Evolutionary conservation across 768 basidiomycete genomes (phyloP).

Genomic region (Leucogyrophana mollusca): DNA sequence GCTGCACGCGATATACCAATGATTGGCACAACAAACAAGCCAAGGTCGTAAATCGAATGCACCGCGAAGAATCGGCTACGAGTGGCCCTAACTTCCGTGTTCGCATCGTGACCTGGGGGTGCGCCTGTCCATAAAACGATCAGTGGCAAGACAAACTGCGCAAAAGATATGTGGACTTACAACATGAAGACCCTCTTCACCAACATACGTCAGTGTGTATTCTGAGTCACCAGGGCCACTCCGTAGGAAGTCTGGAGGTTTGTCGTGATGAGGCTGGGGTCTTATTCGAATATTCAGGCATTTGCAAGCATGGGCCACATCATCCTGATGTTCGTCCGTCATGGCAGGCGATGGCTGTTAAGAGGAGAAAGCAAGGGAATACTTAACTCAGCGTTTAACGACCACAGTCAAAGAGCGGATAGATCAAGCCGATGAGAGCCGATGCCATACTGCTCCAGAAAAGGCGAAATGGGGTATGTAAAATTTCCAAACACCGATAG

Average conservation of each 20-base stretch:
- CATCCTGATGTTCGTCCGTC: constrained; percentile 18
- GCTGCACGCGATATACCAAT: constrained; percentile 66
- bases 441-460: constrained; percentile 25
- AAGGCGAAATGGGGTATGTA: constrained; percentile 15
- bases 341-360: constrained; percentile 14
- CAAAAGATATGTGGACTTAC: constrained; percentile 39
- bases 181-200: constrained; percentile 63
- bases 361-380: constrained; percentile 17
- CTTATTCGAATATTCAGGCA: constrained; percentile 71
- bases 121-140: constrained; percentile 41
- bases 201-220: constrained; percentile 59
- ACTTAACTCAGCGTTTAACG: constrained; percentile 24
- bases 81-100: constrained; percentile 46
- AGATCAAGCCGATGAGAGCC: constrained; percentile 27
- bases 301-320: constrained; percentile 45
- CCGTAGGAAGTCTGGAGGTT: constrained; percentile 37
- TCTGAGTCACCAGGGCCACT: constrained; percentile 26
- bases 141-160: constrained; percentile 3
- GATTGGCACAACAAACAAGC: constrained; percentile 70
- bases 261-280: constrained; percentile 24
- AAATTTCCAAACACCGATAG: neutral
- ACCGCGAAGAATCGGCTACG: constrained; percentile 45
- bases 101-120: constrained; percentile 71
- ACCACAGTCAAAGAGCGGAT: constrained; percentile 21
- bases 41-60: constrained; percentile 59